Evolutionary conservation across 257 asterid species (phyloP), one percentile per base, ranked within the genome.

Genomic region (Scutellaria baicalensis): DNA sequence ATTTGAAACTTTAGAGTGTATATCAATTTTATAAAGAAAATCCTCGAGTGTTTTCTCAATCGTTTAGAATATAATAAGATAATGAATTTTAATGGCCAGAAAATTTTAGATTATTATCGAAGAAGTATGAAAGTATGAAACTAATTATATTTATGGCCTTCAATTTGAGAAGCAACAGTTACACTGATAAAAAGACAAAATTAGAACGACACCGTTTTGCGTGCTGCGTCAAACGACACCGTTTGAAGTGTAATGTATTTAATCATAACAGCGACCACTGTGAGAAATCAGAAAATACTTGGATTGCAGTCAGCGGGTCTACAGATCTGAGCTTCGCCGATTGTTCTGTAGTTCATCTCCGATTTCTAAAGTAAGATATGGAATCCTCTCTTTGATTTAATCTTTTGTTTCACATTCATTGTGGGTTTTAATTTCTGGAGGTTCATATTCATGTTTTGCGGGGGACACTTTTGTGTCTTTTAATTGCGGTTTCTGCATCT

Each of bases 271-370:
- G 40, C 66, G 58, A 35, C 12, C 2, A 12, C 40, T 43, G 61
- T 44, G 40, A 55, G 33, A 43, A n/a, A 47, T 16, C 52, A 21
- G 20, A 40, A 40, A 50, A 20, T 20, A 42, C 43, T 48, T 36
- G 27, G 54, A 39, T 57, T 56, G 58, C 38, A 36, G 70, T 57
- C 49, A 43, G 40, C 77, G 17, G 36, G 50, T 63, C 67, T 52
- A 59, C 71, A 69, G 69, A 79, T 71, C 80, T 39, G 74, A 71
- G 73, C 59, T 48, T 76, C 71, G 77, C 73, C 63, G 45, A 47
- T 59, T 45, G 3, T 61, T 64, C 61, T 62, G 65, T 54, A 40
- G 45, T 70, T 70, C 50, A 45, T 35, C 70, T 54, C 40, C 66
- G 49, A 73, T 18, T 69, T 5, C 51, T 66, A 80, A 66, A 42